Evolutionary conservation across 129 eudicot genomes (phyloP).

Genomic region (Dittrichia graveolens): DNA sequence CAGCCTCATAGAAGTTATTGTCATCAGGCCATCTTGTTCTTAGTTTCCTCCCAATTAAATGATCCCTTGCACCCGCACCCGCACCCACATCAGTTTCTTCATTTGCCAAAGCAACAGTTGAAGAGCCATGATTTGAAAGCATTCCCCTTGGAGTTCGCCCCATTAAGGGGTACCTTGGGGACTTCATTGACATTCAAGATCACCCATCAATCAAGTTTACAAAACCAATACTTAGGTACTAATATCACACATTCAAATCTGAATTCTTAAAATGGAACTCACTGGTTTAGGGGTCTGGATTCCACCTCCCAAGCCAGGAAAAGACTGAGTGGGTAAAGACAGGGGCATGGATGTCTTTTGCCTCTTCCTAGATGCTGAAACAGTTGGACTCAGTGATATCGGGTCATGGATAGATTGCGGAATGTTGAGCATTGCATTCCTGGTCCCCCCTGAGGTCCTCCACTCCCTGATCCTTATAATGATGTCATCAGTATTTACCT

Average conservation of each 20-base stretch:
- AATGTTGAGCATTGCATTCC: constrained; percentile 46
- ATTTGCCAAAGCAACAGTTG: constrained; percentile 43
- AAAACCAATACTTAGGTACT: neutral
- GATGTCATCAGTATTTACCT: constrained; percentile 83
- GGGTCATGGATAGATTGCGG: constrained; percentile 68
- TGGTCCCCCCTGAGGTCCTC: constrained; percentile 79
- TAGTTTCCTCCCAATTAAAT: constrained; percentile 77
- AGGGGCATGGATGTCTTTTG: constrained; percentile 59
- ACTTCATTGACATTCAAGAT: constrained; percentile 35
- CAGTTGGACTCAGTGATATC: constrained; percentile 64
- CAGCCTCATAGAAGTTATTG: constrained; percentile 87
- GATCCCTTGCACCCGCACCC: constrained; percentile 39
- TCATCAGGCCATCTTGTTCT: constrained; percentile 96
- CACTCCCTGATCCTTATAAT: constrained; percentile 91
- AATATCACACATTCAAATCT: constrained; percentile 6
- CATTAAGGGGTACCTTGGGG: constrained; percentile 48
- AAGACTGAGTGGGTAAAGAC: constrained; percentile 54
- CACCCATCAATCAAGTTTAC: constrained; percentile 14
- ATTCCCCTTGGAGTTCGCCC: constrained; percentile 51
- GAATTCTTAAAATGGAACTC: constrained; percentile 29
- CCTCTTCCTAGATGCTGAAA: constrained; percentile 83
- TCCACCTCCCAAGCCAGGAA: constrained; percentile 53
- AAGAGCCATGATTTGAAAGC: constrained; percentile 46
- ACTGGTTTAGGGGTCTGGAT: constrained; percentile 69
- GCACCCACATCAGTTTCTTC: constrained; percentile 48